Base-by-base conservation (phyloP, 768 basidiomycete species). In the Podaxis sp. region DNA sequence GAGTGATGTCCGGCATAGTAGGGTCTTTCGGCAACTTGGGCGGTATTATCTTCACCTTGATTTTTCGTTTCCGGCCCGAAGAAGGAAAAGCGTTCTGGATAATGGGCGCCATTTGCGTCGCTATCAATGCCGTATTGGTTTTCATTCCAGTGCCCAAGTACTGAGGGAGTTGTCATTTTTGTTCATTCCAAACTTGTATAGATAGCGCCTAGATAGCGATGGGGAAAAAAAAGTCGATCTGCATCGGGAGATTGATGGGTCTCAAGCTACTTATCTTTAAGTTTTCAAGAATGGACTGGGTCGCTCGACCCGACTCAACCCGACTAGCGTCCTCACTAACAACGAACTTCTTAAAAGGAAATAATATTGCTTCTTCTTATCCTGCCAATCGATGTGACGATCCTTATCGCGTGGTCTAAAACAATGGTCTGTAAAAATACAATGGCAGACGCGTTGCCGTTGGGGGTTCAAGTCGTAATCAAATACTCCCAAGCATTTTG, bases 81-180 rank as follows among this genome's bases (percentile, higher is more conserved):
- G 55, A 68, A 8, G 81, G 82, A 10, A 78, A 77, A 48, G 75
- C 80, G 0, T 82, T 82, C 61, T 80, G 81, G 79, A 78, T 83
- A 41, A 74, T 75, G 52, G 84, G 84, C 3, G 62, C 75, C 4
- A 70, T 85, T 22, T 75, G 75, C 17, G 65, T 80, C 58, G 78
- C 54, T 54, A 66, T 75, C 58, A 75, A 75, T 59, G 58, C 54
- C 22, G 15, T 69, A 12, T 51, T 75, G 15, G 38, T 71, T 40
- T 65, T 63, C 24, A 65, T 75, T 58, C 68, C 69, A 41, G 74
- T 74, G 20, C 73, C 73, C 11, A 68, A 67, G 41, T 64, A 62
- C 57, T 75, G 50, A 63, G n/a, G 20, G 26, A 4, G 30, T 22
- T 46, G 30, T 60, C 40, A 41, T 17, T 17, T 11, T 41, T 41